Evolutionary conservation across 106 monocot genomes (phyloP).

Genomic region (Platanthera zijinensis): DNA sequence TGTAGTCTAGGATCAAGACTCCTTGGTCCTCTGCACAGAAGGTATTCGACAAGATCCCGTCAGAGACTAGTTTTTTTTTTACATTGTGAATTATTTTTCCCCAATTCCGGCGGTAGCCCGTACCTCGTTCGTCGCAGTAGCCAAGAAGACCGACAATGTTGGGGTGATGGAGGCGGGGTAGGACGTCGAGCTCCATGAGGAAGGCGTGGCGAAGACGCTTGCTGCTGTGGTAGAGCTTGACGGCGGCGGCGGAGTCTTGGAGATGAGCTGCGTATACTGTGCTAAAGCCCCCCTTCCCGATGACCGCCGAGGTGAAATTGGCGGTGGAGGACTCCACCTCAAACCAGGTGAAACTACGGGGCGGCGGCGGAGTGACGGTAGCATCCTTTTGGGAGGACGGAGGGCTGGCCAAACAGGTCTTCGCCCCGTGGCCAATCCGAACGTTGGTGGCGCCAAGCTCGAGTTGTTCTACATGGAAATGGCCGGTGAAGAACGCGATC

Average conservation of each 20-base stretch:
- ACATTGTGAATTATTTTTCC: too few relatives aligned
- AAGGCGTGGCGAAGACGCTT: conserved; percentile 55
- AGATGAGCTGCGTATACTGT: conserved; percentile 33
- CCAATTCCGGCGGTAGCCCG: not conserved
- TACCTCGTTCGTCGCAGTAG: conserved; percentile 70
- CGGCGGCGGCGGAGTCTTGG: conserved; percentile 19
- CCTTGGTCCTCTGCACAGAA: conserved; percentile 17
- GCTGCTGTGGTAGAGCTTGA: conserved; percentile 58
- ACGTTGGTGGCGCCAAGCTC: not conserved
- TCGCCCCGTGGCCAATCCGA: not conserved
- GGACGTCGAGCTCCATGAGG: conserved; percentile 53
- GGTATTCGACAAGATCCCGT: not conserved
- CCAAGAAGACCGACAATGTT: conserved; percentile 63
- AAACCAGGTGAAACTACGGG: not conserved
- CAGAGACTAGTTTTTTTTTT: not conserved
- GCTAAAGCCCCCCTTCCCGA: conserved; percentile 53
- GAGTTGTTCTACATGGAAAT: not conserved
- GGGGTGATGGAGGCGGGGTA: conserved; percentile 39
- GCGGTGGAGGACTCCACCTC: conserved; percentile 2
- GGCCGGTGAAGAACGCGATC: too few relatives aligned
- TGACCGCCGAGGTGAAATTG: conserved; percentile 20
- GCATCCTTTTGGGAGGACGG: not conserved
- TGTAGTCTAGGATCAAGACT: conserved; percentile 54
- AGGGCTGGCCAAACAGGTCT: not conserved
- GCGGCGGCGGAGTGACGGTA: not conserved